Conservation (phyloP, 345 rosid genomes). For the Chamaenerion angustifolium region DNA sequence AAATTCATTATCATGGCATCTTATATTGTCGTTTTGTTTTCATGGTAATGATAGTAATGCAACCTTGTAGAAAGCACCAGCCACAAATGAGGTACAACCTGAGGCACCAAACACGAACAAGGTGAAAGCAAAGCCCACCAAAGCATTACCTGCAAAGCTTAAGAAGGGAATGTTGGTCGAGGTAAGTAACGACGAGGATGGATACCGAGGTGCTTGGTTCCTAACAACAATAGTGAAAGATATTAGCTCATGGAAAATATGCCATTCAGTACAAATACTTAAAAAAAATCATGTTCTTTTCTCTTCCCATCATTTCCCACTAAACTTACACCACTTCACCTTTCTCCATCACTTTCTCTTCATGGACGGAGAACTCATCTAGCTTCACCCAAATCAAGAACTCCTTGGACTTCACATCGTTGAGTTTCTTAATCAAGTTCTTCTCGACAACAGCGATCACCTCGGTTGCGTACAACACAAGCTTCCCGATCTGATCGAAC, state of each 20-base stretch:
- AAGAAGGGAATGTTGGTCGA: no score
- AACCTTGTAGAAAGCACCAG: no score
- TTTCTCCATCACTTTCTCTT: slow-evolving; percentile 6
- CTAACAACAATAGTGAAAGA: slow-evolving; percentile 38
- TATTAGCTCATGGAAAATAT: slow-evolving; percentile 33
- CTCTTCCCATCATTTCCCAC: not conserved
- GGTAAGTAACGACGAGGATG: no score
- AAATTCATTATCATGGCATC: no score
- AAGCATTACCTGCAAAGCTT: no score
- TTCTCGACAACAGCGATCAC: slow-evolving; percentile 25
- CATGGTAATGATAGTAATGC: no score
- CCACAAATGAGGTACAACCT: no score
- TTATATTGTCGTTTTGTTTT: no score
- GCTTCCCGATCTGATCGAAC: slow-evolving; percentile 35
- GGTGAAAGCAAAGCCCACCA: no score
- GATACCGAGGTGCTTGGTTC: no score
- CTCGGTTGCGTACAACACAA: slow-evolving; percentile 21
- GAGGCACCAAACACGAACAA: no score
- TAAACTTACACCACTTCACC: not conserved
- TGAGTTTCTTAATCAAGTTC: slow-evolving; percentile 34
- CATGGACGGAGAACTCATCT: slow-evolving; percentile 20
- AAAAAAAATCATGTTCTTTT: slow-evolving; percentile 12
- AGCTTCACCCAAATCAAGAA: slow-evolving; percentile 42
- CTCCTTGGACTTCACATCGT: slow-evolving; percentile 49
- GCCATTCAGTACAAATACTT: slow-evolving; percentile 42